Conservation (phyloP, 2,329 filamentous ascomycete species). For the Neonectria ditissima region DNA sequence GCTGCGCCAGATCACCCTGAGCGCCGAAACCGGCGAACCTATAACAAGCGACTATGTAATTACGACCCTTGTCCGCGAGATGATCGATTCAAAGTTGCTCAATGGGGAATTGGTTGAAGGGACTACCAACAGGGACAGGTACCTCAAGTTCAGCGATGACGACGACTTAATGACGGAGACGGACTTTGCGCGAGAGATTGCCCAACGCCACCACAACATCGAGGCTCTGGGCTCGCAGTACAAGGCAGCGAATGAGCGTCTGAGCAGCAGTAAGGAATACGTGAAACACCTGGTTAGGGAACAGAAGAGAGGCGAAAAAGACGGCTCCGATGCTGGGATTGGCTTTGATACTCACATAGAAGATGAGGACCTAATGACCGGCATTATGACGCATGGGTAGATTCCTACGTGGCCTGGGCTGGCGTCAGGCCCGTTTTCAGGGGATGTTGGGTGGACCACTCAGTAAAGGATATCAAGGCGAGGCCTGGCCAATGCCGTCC, state of each 20-base stretch:
- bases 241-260: constrained; percentile 63
- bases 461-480: constrained; percentile 6
- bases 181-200: constrained; percentile 63
- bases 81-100: constrained; percentile 68
- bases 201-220: constrained; percentile 56
- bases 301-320: constrained; percentile 60
- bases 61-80: constrained; percentile 61
- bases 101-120: constrained; percentile 63
- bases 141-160: constrained; percentile 63
- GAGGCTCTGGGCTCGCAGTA: constrained; percentile 60
- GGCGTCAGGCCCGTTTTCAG: no score
- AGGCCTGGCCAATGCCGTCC: constrained; percentile 4
- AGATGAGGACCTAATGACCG: constrained; percentile 72
- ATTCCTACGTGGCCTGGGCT: background rate
- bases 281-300: constrained; percentile 61
- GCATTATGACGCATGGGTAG: constrained; percentile 45
- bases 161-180: constrained; percentile 60
- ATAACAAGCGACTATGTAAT: constrained; percentile 58
- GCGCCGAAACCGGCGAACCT: constrained; percentile 62
- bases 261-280: constrained; percentile 69
- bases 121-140: constrained; percentile 55
- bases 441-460: constrained; percentile 2
- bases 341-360: constrained; percentile 63
- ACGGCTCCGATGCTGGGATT: constrained; percentile 49
- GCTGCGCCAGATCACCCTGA: constrained; percentile 63